phyloP scores from a whole-genome alignment of 345 rosid genomes.

The Acer negundo region DNA sequence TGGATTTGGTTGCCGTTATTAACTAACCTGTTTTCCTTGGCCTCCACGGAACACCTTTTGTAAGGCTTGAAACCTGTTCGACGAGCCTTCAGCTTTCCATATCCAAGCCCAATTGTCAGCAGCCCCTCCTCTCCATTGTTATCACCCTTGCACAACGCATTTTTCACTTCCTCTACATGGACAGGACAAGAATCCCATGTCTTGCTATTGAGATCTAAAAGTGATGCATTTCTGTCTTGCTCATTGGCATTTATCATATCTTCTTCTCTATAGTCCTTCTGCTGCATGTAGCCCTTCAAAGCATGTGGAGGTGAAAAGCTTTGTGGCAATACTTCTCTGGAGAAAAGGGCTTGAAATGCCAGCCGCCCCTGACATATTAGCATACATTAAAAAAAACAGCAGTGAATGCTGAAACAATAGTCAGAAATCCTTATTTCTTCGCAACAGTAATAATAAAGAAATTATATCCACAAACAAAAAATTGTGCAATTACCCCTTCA shows the following conservation, averaged over 20 bases:
- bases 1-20: slow-evolving; percentile 52
- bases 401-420: slow-evolving; percentile 9
- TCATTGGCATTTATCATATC: slow-evolving; percentile 33
- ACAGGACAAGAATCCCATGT: slow-evolving; percentile 24
- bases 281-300: slow-evolving; percentile 26
- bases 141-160: slow-evolving; percentile 16
- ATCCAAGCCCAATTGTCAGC: slow-evolving; percentile 57
- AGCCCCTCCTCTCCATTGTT: slow-evolving; percentile 42
- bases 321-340: slow-evolving; percentile 81
- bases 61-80: slow-evolving; percentile 92
- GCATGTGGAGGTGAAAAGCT: slow-evolving; percentile 76
- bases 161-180: slow-evolving; percentile 45
- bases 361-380: slow-evolving; percentile 69
- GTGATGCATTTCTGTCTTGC: slow-evolving; percentile 38
- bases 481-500: slow-evolving; percentile 56
- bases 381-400: not conserved
- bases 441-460: not conserved
- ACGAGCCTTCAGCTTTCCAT: slow-evolving; percentile 52
- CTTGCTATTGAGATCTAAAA: slow-evolving; percentile 53
- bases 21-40: slow-evolving; percentile 53
- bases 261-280: slow-evolving; percentile 29
- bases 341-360: slow-evolving; percentile 90
- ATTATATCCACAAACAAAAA: not conserved
- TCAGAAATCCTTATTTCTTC: not conserved
- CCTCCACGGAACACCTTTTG: slow-evolving; percentile 86